Evolutionary conservation across 2,329 filamentous ascomycete genomes (phyloP).

Genomic region (Sporothrix schenckii): DNA sequence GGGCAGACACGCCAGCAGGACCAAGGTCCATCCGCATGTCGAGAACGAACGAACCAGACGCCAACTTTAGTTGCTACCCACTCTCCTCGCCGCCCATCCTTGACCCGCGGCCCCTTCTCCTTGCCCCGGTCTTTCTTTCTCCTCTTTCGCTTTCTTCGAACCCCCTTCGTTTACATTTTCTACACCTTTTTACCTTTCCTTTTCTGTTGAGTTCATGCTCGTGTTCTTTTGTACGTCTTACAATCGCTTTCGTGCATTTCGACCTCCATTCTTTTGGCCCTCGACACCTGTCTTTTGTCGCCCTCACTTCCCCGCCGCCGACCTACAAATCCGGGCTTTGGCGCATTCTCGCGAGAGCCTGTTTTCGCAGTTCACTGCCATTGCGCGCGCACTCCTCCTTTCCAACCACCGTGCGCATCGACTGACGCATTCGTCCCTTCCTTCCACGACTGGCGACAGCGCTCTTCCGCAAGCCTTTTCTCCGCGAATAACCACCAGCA

Average conservation of each 20-base stretch:
- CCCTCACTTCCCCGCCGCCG: background rate
- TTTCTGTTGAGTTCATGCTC: conserved; percentile 10
- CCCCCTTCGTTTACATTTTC: conserved; percentile 2
- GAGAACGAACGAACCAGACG: conserved; percentile 23
- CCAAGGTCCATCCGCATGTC: conserved; percentile 25
- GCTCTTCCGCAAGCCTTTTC: background rate
- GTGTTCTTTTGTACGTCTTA: background rate
- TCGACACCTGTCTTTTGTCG: background rate
- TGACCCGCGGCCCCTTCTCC: conserved; percentile 11
- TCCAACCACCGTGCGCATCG: background rate
- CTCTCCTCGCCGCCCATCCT: conserved; percentile 30
- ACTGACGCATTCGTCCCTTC: conserved; percentile 10
- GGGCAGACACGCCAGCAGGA: conserved; percentile 16
- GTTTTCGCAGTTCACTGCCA: conserved; percentile 11
- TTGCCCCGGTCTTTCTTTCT: conserved; percentile 25
- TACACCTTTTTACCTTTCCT: background rate
- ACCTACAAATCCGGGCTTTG: background rate
- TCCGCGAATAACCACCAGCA: background rate
- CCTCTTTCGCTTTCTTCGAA: conserved; percentile 25
- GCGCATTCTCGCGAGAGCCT: conserved; percentile 5
- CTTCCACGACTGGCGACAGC: background rate
- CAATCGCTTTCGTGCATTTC: conserved; percentile 1
- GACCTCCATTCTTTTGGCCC: background rate
- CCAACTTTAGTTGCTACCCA: conserved; percentile 29
- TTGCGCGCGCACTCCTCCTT: conserved; percentile 22